A percentile compares a stretch with the other conserved stretches of the same genome.
Conservation (phyloP, 768 basidiomycete species). For the Pisolithus orientalis region DNA sequence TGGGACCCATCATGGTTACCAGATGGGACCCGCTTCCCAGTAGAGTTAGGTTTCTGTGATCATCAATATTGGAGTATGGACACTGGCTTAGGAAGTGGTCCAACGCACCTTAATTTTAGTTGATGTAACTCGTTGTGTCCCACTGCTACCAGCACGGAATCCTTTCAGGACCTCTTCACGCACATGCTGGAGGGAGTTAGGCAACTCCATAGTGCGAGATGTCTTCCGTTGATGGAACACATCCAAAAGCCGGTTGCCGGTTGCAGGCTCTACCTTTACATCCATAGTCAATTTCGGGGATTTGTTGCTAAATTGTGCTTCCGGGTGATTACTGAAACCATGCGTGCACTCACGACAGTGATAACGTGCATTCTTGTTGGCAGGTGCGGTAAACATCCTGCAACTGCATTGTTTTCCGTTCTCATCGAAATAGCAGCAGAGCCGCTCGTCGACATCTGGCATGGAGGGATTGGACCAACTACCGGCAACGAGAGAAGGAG, state of each 20-base stretch:
- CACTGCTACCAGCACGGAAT: neutral
- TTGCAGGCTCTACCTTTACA: neutral
- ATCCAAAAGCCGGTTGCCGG: neutral
- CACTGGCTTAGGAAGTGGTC: neutral
- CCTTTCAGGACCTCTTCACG: neutral
- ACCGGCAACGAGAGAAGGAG: neutral
- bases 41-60: neutral
- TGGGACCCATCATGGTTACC: neutral
- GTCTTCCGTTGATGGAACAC: neutral
- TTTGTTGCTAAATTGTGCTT: neutral
- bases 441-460: no score
- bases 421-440: neutral
- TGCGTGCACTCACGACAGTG: constrained; percentile 1
- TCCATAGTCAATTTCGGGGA: neutral
- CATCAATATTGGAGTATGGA: neutral
- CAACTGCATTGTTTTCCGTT: neutral
- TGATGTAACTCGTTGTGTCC: neutral
- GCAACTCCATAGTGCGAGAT: neutral
- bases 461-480: neutral
- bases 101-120: neutral
- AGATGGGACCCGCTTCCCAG: neutral
- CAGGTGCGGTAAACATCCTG: neutral
- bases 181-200: neutral
- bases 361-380: neutral
- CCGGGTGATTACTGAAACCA: constrained; percentile 1